phyloP scores from a whole-genome alignment of 192 early-diverging fungal species.

The Entomortierella lignicola region DNA sequence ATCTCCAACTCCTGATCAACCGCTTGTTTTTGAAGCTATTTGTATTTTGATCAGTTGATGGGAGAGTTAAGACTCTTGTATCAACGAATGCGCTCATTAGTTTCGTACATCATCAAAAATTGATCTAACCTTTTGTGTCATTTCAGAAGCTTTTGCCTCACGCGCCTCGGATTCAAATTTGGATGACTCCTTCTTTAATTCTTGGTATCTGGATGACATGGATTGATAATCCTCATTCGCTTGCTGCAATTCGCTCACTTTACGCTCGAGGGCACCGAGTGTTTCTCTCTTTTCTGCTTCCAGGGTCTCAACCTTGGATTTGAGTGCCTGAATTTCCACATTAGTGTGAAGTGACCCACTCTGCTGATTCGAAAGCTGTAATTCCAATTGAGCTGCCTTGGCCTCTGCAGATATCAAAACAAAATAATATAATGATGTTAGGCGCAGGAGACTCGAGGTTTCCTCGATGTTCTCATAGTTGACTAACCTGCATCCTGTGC shows the following conservation, averaged over 20 bases:
- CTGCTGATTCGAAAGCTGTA: slow-evolving; percentile 20
- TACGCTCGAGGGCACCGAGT: slow-evolving; percentile 34
- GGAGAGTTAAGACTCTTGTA: neutral
- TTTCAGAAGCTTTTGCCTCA: slow-evolving; percentile 43
- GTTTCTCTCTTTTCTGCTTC: slow-evolving; percentile 40
- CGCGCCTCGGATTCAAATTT: slow-evolving; percentile 41
- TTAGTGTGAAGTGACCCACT: slow-evolving; percentile 36
- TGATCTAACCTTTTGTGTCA: slow-evolving; percentile 32
- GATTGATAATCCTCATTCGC: slow-evolving; percentile 36
- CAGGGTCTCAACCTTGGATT: slow-evolving; percentile 27
- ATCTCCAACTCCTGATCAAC: slow-evolving; percentile 71
- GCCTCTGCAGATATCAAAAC: slow-evolving; percentile 1
- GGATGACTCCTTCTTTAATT: slow-evolving; percentile 34
- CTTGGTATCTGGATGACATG: slow-evolving; percentile 32
- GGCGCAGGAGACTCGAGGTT: too few species aligned
- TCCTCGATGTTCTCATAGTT: too few species aligned
- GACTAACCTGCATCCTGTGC: slow-evolving; percentile 30
- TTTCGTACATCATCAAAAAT: neutral
- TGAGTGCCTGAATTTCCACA: slow-evolving; percentile 24
- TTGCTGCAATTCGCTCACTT: slow-evolving; percentile 40
- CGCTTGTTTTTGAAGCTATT: slow-evolving; percentile 49
- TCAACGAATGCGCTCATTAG: neutral
- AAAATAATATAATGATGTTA: too few species aligned
- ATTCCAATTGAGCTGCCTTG: slow-evolving; percentile 30
- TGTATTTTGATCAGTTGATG: neutral